Conservation (phyloP, 257 asterid genomes). For the Solanum etuberosum region DNA sequence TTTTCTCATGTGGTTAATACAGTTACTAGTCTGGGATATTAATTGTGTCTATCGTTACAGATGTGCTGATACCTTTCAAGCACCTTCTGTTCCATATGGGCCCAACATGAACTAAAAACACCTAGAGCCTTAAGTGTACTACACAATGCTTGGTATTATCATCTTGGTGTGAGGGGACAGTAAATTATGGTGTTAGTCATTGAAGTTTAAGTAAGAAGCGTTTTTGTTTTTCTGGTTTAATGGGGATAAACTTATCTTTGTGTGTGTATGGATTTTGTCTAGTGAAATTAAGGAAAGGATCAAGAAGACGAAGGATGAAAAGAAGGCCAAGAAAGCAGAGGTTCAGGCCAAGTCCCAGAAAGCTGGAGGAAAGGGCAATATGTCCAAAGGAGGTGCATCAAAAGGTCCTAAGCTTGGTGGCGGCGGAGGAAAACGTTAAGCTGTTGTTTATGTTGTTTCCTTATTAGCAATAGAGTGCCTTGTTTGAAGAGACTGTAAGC, state of each 20-base stretch:
- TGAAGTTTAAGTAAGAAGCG: background rate
- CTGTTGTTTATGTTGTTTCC: background rate
- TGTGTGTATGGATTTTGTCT: background rate
- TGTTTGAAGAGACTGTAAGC: background rate
- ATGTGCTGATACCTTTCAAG: background rate
- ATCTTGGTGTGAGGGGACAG: background rate
- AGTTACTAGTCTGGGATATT: conserved; percentile 25
- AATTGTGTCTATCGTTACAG: conserved; percentile 21
- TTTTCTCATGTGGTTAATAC: conserved; percentile 31
- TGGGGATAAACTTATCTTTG: background rate
- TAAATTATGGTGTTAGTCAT: background rate
- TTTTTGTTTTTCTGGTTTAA: background rate
- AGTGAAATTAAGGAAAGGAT: conserved; percentile 89
- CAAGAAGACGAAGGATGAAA: conserved; percentile 83
- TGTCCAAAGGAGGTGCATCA: conserved; percentile 38
- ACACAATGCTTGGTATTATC: background rate
- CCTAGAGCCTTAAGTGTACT: background rate
- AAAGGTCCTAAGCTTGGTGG: conserved; percentile 90
- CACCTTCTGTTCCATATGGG: conserved; percentile 20
- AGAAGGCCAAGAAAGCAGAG: conserved; percentile 86
- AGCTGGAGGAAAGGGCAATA: conserved; percentile 29
- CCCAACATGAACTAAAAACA: background rate
- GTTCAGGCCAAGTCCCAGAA: conserved; percentile 48
- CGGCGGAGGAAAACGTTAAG: conserved; percentile 73
- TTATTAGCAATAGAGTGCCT: background rate